phyloP scores from a whole-genome alignment of 2,329 filamentous ascomycete species.

The Xylariales sp. region DNA sequence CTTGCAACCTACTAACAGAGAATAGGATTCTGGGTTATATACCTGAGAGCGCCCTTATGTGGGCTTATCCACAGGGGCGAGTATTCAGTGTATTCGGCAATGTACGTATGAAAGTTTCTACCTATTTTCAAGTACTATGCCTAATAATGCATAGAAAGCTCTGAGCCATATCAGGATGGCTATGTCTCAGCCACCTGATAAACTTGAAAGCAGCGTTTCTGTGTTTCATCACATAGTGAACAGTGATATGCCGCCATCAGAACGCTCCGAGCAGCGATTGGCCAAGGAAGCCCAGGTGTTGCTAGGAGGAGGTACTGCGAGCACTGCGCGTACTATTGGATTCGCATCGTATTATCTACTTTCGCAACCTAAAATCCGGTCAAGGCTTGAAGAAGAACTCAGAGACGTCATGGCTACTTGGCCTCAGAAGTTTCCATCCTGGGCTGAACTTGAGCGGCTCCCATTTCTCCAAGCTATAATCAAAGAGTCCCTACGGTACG shows the following conservation, averaged over 20 bases:
- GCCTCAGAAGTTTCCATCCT: slow-evolving; percentile 33
- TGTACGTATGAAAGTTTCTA: too few relatives aligned
- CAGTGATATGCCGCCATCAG: slow-evolving; percentile 42
- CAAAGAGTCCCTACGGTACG: slow-evolving; percentile 31
- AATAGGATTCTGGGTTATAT: not conserved
- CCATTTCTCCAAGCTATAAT: slow-evolving; percentile 26
- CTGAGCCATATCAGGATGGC: slow-evolving; percentile 3
- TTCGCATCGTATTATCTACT: slow-evolving; percentile 35
- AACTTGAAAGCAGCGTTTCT: not conserved
- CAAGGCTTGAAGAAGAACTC: slow-evolving; percentile 41
- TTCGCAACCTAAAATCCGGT: not conserved
- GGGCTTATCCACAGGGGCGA: not conserved
- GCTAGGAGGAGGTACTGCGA: slow-evolving; percentile 46
- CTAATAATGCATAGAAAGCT: not conserved
- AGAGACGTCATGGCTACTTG: slow-evolving; percentile 33
- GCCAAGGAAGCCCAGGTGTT: slow-evolving; percentile 41
- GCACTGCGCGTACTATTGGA: slow-evolving; percentile 41
- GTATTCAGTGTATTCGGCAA: not conserved
- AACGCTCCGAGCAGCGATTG: slow-evolving; percentile 38
- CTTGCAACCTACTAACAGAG: not conserved
- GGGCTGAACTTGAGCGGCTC: slow-evolving; percentile 44
- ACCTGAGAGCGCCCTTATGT: slow-evolving; percentile 10
- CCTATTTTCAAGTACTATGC: too few relatives aligned
- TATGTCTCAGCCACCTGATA: not conserved
- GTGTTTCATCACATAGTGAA: slow-evolving; percentile 44